A percentile compares a stretch with the other conserved stretches of the same genome.
Evolutionary conservation across 2,329 filamentous ascomycete genomes (phyloP).

Genomic region (Grosmannia penicillata): DNA sequence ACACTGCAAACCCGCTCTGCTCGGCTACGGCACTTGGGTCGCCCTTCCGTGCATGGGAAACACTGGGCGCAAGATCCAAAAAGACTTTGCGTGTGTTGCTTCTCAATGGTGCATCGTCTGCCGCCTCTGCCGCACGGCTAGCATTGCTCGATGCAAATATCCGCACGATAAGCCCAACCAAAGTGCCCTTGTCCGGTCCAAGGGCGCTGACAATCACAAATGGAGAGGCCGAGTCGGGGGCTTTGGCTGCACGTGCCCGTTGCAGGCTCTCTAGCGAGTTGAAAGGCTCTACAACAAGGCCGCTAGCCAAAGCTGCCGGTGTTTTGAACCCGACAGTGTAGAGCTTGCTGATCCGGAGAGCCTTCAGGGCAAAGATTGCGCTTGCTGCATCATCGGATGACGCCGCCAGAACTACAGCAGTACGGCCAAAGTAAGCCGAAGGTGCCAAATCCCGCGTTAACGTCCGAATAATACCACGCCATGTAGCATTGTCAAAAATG

Average conservation of each 20-base stretch:
- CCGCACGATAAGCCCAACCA: constrained; percentile 64
- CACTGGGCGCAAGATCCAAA: constrained; percentile 53
- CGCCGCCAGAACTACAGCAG: constrained; percentile 61
- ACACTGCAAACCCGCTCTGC: constrained; percentile 63
- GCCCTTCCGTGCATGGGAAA: constrained; percentile 34
- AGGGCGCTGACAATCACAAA: constrained; percentile 73
- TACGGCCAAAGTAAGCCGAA: constrained; percentile 62
- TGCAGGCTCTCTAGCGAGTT: constrained; percentile 55
- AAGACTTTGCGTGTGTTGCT: constrained; percentile 51
- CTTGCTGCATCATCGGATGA: constrained; percentile 63
- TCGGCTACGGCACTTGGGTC: constrained; percentile 57
- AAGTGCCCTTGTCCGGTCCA: constrained; percentile 60
- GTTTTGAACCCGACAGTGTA: constrained; percentile 74
- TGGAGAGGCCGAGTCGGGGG: constrained; percentile 36
- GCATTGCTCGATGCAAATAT: constrained; percentile 44
- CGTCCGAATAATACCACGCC: constrained; percentile 74
- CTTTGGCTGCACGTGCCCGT: constrained; percentile 30
- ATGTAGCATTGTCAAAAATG: constrained; percentile 68
- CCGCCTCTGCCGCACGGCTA: constrained; percentile 12
- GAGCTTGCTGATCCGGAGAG: constrained; percentile 61
- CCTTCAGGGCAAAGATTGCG: constrained; percentile 64
- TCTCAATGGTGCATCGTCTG: constrained; percentile 1
- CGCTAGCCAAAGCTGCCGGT: constrained; percentile 42
- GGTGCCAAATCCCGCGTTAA: constrained; percentile 70
- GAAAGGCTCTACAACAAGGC: constrained; percentile 63